Conservation (phyloP, 768 basidiomycete genomes). For the Phlebiopsis gigantea region DNA sequence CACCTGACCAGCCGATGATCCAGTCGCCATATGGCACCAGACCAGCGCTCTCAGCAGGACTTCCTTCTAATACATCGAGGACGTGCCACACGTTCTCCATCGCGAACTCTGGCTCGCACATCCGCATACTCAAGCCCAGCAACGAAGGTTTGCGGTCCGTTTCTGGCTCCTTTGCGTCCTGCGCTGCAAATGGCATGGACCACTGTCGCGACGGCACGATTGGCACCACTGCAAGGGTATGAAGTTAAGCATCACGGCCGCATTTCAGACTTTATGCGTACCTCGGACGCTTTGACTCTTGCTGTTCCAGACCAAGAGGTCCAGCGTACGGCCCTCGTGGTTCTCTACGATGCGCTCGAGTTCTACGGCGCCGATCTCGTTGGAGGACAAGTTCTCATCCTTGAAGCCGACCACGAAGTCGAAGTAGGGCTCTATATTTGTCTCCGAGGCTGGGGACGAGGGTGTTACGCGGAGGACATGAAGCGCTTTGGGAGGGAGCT, state of each 20-base stretch:
- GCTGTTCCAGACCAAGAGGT: conserved; percentile 79
- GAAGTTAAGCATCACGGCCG: background rate
- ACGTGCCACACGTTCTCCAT: conserved; percentile 98
- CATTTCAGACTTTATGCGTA: conserved; percentile 24
- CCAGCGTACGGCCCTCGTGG: conserved; percentile 66
- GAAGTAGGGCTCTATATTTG: conserved; percentile 87
- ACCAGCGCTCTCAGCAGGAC: conserved; percentile 93
- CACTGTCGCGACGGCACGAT: conserved; percentile 83
- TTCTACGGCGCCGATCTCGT: conserved; percentile 54
- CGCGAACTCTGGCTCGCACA: conserved; percentile 86
- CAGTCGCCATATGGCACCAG: conserved; percentile 87
- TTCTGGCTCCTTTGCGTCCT: conserved; percentile 34
- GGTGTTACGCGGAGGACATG: conserved; percentile 91
- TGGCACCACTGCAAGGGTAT: conserved; percentile 57
- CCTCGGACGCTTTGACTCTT: conserved; percentile 71
- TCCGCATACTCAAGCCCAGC: conserved; percentile 89
- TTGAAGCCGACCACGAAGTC: conserved; percentile 95
- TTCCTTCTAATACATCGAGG: conserved; percentile 92
- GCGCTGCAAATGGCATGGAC: conserved; percentile 38
- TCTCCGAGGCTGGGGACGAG: conserved; percentile 81
- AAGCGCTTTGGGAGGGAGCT: conserved; percentile 57
- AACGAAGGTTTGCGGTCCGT: conserved; percentile 68
- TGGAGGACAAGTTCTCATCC: conserved; percentile 43
- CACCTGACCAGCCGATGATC: conserved; percentile 91
- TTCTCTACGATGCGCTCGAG: conserved; percentile 79